Evolutionary conservation across 805 yeast genomes (phyloP).

Genomic region (Schwanniomyces polymorphus): DNA sequence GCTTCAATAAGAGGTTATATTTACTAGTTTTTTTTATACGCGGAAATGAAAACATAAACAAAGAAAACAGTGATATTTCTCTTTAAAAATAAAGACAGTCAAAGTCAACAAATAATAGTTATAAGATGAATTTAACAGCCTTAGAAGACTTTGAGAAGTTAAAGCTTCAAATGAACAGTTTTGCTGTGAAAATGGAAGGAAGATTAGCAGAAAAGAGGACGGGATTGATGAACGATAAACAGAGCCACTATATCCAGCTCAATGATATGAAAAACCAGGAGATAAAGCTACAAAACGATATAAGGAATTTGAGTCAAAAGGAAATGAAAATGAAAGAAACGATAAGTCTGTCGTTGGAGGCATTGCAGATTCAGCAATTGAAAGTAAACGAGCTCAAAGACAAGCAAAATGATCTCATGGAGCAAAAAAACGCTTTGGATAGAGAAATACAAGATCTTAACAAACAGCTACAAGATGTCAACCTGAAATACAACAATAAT

Average conservation of each 20-base stretch:
- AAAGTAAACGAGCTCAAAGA: constrained; percentile 32
- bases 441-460: constrained; percentile 22
- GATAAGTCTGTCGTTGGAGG: constrained; percentile 22
- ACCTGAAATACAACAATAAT: constrained; percentile 20
- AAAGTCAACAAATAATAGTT: background rate
- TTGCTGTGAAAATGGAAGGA: constrained; percentile 36
- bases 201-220: constrained; percentile 32
- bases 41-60: background rate
- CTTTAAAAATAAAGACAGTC: background rate
- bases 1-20: background rate
- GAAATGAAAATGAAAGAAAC: constrained; percentile 26
- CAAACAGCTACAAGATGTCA: constrained; percentile 11
- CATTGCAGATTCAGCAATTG: constrained; percentile 28
- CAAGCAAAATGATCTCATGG: constrained; percentile 33
- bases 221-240: constrained; percentile 30
- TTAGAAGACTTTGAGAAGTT: constrained; percentile 37
- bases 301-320: constrained; percentile 24
- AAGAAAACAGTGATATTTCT: background rate
- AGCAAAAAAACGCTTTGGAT: constrained; percentile 23
- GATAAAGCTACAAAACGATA: constrained; percentile 26
- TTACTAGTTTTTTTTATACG: background rate
- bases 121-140: constrained; percentile 5
- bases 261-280: constrained; percentile 31
- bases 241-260: constrained; percentile 28
- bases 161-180: constrained; percentile 35